These are phyloP conservation scores for Colletotrichum sp. DNA, from an alignment of 2,329 filamentous ascomycete genomes.

Conservation along the genomic window DNA sequence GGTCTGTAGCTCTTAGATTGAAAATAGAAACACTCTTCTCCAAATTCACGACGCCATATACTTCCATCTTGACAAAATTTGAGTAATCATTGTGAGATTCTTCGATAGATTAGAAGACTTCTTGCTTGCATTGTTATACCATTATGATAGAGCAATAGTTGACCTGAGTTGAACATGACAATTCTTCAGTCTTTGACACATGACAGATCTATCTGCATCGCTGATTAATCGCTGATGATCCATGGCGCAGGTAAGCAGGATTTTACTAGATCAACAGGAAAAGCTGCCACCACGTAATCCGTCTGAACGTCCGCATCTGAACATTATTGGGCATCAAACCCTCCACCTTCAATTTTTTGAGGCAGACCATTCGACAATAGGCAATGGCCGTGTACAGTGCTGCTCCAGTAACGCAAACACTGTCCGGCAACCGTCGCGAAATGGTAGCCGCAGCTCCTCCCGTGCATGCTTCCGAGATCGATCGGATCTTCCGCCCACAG, in stretches of 20 bases:
- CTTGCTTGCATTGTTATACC: not conserved
- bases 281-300: not conserved
- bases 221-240: no score
- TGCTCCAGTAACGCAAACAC: not conserved
- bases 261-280: no score
- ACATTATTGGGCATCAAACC: not conserved
- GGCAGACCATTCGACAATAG: not conserved
- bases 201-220: no score
- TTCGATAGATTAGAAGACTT: rapidly evolving
- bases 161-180: not conserved
- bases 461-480: not conserved
- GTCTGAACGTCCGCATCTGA: not conserved
- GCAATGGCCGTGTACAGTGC: not conserved
- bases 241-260: no score
- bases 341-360: not conserved
- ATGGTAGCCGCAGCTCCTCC: not conserved
- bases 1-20: rapidly evolving
- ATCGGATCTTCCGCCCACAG: not conserved
- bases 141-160: not conserved
- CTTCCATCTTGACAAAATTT: not conserved
- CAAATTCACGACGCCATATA: not conserved
- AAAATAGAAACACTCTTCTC: not conserved
- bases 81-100: rapidly evolving
- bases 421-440: not conserved
- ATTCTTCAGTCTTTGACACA: no score